Base-by-base conservation (phyloP, 352 stramenopile genomes). In the Phytophthora fragariae region DNA sequence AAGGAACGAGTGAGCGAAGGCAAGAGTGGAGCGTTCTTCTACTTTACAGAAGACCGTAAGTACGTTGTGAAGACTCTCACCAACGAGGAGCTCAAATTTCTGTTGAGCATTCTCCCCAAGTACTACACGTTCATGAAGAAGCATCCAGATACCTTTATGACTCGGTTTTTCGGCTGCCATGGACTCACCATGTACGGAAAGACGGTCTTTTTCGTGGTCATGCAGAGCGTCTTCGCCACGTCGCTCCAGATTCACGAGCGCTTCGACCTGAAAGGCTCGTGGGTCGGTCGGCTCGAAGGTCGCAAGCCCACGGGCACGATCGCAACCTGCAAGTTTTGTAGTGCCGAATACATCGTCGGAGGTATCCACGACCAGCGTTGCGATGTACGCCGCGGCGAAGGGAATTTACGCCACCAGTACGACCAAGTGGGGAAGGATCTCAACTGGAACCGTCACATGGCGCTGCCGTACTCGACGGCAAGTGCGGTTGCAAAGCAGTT, bases 141-240 rank as follows among this genome's bases (percentile, higher is more conserved):
- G 12, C 76, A 94, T 57, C 81, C 89, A 0, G 85, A 93, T 59
- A 95, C 86, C 29, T 93, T 95, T 67, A 86, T 95, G 65, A 93
- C 86, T 31, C 80, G 84, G 15, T 94, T 93, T 65, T 92, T 93
- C 62, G 89, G 89, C 49, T 93, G 85, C 57, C 87, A 95, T 44
- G 84, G 83, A 11, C 81, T 95, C 57, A 95, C 86, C 21, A 95
- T 95, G 89, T 92, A 93, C 65, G 85, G 86, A 72, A 95, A 94
- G 50, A 93, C 85, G 1, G 84, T 95, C 1, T 92, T 91, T 68
- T 95, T 95, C 62, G 87, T 95, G 44, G 86, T 93, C 41, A 94
- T 95, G 87, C 86, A 94, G 59, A 94, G 85, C 54, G 87, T 95
- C 1, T 95, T 95, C 56, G 83, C 92, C 58, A 92, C 87, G 11